A percentile compares a stretch with the other conserved stretches of the same genome.
These are phyloP conservation scores for Cyclotella kingstonii DNA, from an alignment of 108 stramenopile species.

Conservation along the genomic window DNA sequence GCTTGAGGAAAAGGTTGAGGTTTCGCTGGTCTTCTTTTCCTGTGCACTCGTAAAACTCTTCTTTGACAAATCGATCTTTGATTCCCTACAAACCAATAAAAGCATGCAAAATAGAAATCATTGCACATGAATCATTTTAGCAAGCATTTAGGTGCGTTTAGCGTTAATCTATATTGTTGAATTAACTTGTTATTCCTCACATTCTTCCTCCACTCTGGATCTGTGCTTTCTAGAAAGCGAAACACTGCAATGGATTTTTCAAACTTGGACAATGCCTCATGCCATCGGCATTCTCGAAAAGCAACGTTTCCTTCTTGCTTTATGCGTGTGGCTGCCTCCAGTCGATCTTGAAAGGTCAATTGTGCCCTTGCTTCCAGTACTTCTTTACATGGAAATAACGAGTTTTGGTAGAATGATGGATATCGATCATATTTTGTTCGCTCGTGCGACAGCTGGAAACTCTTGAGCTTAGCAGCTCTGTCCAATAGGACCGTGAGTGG, in stretches of 20 bases:
- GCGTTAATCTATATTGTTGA: neutral
- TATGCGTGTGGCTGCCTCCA: conserved; percentile 29
- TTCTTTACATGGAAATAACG: conserved; percentile 35
- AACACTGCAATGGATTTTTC: conserved; percentile 39
- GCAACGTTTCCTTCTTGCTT: conserved; percentile 42
- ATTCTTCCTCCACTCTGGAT: conserved; percentile 19
- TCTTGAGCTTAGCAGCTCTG: conserved; percentile 55
- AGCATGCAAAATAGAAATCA: neutral
- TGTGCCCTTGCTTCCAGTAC: conserved; percentile 20
- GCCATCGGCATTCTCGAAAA: conserved; percentile 17
- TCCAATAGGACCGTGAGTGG: conserved; percentile 52
- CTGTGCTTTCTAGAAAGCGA: conserved; percentile 35
- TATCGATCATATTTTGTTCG: conserved; percentile 31
- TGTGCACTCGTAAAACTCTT: conserved; percentile 16
- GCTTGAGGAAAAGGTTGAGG: conserved; percentile 16
- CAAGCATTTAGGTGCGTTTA: neutral
- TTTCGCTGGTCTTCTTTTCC: conserved; percentile 14
- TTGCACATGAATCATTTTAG: neutral
- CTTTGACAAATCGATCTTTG: conserved; percentile 37
- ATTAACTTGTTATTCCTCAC: neutral
- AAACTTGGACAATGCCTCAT: conserved; percentile 40
- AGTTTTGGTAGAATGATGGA: conserved; percentile 45
- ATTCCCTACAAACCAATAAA: conserved; percentile 24
- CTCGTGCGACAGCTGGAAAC: conserved; percentile 3
- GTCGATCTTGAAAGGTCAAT: conserved; percentile 10